A percentile compares a stretch with the other conserved stretches of the same genome.
phyloP scores from a whole-genome alignment of 345 rosid species.

The Jatropha curcas region DNA sequence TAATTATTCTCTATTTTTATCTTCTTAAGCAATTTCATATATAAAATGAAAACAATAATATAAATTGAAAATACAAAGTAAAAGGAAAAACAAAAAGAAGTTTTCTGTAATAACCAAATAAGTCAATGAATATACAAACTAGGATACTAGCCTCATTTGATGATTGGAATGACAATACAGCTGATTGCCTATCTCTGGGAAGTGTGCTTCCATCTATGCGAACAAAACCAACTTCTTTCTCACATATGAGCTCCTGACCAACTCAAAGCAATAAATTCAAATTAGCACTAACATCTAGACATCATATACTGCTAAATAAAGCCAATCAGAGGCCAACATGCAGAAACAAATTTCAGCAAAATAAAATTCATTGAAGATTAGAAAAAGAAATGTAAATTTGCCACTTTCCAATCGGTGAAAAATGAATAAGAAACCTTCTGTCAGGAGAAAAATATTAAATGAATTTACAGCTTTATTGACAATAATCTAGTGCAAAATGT shows the following conservation, averaged over 20 bases:
- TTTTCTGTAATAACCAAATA: neutral
- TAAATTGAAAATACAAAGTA: neutral
- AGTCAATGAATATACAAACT: constrained; percentile 2
- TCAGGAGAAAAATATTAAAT: neutral
- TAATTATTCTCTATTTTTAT: too few species aligned
- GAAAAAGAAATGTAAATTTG: neutral
- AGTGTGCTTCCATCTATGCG: constrained; percentile 96
- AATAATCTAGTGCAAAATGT: too few species aligned
- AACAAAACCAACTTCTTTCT: constrained; percentile 76
- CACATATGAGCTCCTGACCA: constrained; percentile 74
- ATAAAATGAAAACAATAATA: neutral
- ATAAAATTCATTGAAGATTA: neutral
- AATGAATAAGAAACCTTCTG: neutral
- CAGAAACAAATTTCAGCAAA: neutral
- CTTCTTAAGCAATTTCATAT: too few species aligned
- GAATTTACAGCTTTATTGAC: too few species aligned
- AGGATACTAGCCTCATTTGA: constrained; percentile 54
- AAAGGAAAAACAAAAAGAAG: neutral
- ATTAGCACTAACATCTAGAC: neutral
- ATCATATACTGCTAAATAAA: neutral
- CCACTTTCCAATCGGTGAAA: neutral
- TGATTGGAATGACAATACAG: constrained; percentile 69
- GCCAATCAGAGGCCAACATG: neutral
- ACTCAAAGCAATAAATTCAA: constrained; percentile 18
- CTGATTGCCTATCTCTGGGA: constrained; percentile 84